Percentiles rank a stretch among this genome's conserved stretches.
Evolutionary conservation across 73 alveolate species (phyloP).

Genomic region (Diophrys sp.): DNA sequence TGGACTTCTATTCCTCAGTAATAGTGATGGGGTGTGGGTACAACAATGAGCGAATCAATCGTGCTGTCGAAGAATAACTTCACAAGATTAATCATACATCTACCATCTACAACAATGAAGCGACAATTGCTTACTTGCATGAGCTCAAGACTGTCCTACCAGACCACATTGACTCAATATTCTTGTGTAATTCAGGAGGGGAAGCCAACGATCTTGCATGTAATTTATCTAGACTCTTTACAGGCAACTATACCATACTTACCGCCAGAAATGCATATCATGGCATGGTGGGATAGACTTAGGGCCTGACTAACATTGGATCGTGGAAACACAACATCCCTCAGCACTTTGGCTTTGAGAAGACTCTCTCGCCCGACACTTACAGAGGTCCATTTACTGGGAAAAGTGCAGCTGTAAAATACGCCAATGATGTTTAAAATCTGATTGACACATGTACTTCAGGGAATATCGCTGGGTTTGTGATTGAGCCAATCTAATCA

Average conservation of each 20-base stretch:
- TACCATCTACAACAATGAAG: neutral
- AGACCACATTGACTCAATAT: neutral
- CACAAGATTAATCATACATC: neutral
- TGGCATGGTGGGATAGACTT: slow-evolving; percentile 6
- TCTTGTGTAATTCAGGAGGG: slow-evolving; percentile 11
- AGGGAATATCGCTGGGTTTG: slow-evolving; percentile 10
- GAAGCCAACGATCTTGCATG: slow-evolving; percentile 47
- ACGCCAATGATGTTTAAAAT: slow-evolving; percentile 16
- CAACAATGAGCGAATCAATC: neutral
- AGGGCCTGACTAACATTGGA: neutral
- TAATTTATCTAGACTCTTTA: slow-evolving; percentile 19
- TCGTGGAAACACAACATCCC: neutral
- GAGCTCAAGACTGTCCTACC: neutral
- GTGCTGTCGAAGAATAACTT: neutral
- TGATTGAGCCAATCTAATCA: slow-evolving; percentile 17
- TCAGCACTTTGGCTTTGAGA: neutral
- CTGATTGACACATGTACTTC: neutral
- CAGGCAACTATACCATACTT: neutral
- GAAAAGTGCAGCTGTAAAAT: slow-evolving; percentile 12
- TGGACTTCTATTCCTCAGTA: neutral
- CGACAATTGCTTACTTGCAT: neutral
- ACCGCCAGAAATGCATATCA: slow-evolving; percentile 31
- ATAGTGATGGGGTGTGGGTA: neutral
- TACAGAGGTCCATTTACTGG: slow-evolving; percentile 33
- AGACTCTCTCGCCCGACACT: slow-evolving; percentile 30